These are phyloP conservation scores for Ligustrum vulgare DNA, from an alignment of 257 asterid species.

Conservation along the genomic window DNA sequence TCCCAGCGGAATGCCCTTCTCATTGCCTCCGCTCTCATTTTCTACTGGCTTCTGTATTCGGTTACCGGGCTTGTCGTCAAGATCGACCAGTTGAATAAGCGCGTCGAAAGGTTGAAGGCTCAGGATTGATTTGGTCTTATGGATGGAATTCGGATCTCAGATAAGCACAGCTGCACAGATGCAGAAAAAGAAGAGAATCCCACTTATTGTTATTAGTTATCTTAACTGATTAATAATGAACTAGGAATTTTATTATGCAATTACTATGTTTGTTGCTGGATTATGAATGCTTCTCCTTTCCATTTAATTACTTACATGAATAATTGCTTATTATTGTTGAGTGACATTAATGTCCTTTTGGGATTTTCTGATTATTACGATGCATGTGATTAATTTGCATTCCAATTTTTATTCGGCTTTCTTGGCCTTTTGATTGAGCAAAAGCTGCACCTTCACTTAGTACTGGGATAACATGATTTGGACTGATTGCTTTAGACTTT, in stretches of 20 bases:
- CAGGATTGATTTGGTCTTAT: conserved; percentile 44
- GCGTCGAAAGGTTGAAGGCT: conserved; percentile 75
- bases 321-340: background rate
- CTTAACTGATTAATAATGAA: conserved; percentile 21
- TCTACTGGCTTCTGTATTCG: conserved; percentile 92
- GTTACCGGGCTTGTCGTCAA: conserved; percentile 78
- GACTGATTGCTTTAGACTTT: background rate
- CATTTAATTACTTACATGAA: conserved; percentile 24
- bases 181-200: background rate
- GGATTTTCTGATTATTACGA: background rate
- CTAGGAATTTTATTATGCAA: background rate
- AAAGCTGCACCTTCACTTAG: background rate
- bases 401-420: background rate
- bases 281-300: conserved; percentile 13
- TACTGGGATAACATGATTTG: background rate
- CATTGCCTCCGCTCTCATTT: conserved; percentile 74
- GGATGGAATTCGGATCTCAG: background rate
- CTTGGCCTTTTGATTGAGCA: conserved; percentile 6
- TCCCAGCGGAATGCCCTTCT: conserved; percentile 90
- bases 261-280: background rate
- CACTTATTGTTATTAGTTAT: conserved; percentile 21
- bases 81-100: conserved; percentile 58
- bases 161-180: background rate
- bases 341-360: background rate
- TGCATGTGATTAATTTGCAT: background rate